These are phyloP conservation scores for Millerozyma miso DNA, from an alignment of 805 yeast genomes.

Conservation along the genomic window DNA sequence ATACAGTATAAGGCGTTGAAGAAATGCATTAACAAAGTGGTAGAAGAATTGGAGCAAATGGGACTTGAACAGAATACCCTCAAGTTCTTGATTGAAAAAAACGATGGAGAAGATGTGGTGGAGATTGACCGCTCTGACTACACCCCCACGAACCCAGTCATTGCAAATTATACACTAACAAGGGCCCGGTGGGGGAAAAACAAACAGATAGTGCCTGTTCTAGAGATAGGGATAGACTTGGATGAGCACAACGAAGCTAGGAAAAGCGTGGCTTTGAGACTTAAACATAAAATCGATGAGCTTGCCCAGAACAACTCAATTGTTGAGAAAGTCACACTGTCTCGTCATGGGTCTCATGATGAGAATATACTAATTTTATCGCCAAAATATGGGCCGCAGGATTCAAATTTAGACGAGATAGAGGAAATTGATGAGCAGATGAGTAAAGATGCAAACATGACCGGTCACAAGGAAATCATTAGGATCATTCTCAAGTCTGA, in stretches of 20 bases:
- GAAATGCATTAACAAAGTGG: constrained; percentile 63
- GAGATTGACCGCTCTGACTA: constrained; percentile 33
- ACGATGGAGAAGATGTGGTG: constrained; percentile 17
- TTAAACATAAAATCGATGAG: constrained; percentile 23
- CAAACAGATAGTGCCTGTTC: constrained; percentile 31
- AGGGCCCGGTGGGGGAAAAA: constrained; percentile 18
- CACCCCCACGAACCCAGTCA: constrained; percentile 32
- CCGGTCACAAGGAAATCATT: constrained; percentile 8
- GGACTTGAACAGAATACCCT: constrained; percentile 51
- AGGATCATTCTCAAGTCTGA: constrained; percentile 50
- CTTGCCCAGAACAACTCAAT: constrained; percentile 22
- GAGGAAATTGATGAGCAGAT: constrained; percentile 10
- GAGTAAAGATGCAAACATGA: constrained; percentile 8
- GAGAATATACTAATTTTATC: constrained; percentile 22
- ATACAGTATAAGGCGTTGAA: constrained; percentile 70
- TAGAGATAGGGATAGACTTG: constrained; percentile 35
- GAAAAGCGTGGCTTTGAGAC: constrained; percentile 22
- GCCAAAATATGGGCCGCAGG: constrained; percentile 12
- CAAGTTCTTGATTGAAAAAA: constrained; percentile 33
- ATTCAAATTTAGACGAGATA: background rate
- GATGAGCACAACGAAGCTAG: constrained; percentile 27
- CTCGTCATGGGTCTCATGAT: constrained; percentile 9
- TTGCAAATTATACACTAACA: constrained; percentile 39
- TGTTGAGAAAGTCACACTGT: constrained; percentile 25
- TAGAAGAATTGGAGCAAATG: constrained; percentile 53